Base-by-base conservation (phyloP, 83 land plant species). In the Thuja plicata region DNA sequence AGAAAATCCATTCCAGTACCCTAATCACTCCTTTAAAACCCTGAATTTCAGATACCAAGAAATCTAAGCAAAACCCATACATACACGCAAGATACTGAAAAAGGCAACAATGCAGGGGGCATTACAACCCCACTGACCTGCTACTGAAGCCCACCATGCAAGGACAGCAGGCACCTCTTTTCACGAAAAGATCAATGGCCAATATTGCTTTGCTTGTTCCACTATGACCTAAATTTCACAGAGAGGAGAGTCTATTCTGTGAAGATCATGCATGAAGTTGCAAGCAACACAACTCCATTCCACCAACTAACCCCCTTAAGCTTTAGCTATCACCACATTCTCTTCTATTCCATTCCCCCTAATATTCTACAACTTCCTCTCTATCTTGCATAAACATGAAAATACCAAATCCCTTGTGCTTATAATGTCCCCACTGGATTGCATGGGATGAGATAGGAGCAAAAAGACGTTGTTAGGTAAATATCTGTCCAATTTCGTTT, bases 81-180 rank as follows among this genome's bases (percentile, higher is more conserved):
- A 73, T n/a, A 73, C 77, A 73, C 32, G 30, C 35, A 73, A 73
- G 3, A 73, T 60, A 60, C 27, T 27, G 35, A 8, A n/a, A 32
- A 73, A n/a, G 12, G 34, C 12, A 73, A n/a, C 77, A 32, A 30
- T 30, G 35, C 15, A 76, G 40, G 35, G 38, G 38, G 79, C 79
- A 76, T 76, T 76, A 76, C 40, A 76, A 76, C 79, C 79, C 79
- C 79, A 76, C 79, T 32, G 17, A 34, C 17, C 3, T 11, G 79
- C 17, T 32, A 34, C 79, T 34, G 79, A 76, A 76, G 38, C 79
- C 79, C 79, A 76, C 79, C 79, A 76, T 76, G 79, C 79, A 27
- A 76, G 38, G 79, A 76, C 79, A 35, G 35, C 79, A 76, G 15
- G 34, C 35, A 34, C 34, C 17, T 2, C 40, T 35, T 76, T 76